These are phyloP conservation scores for Eucalyptus sp. DNA, from an alignment of 345 rosid species.

Conservation along the genomic window DNA sequence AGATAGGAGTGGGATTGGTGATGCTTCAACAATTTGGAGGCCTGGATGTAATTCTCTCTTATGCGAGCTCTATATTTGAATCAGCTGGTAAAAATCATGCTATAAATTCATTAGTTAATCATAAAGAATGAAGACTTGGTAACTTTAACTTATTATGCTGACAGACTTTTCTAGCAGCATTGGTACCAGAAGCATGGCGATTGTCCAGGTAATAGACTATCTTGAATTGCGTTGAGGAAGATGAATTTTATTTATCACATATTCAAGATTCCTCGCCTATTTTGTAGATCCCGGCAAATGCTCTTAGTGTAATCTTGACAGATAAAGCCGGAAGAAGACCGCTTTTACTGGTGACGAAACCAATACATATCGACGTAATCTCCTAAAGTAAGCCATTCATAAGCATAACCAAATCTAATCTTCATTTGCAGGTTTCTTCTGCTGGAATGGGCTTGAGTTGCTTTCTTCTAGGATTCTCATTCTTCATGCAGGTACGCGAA, in stretches of 20 bases:
- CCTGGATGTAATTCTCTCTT: constrained; percentile 17
- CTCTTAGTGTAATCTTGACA: not conserved
- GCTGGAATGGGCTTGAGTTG: not conserved
- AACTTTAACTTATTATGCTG: not conserved
- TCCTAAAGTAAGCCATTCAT: not conserved
- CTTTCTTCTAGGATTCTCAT: not conserved
- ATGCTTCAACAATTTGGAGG: constrained; percentile 33
- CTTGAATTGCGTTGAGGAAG: not conserved
- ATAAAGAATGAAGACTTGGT: not conserved
- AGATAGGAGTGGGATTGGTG: constrained; percentile 53
- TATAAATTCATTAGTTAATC: not conserved
- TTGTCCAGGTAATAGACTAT: not conserved
- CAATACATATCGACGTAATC: not conserved
- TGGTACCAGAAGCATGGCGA: constrained; percentile 1
- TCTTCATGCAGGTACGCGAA: not conserved
- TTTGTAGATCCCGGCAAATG: constrained; percentile 4
- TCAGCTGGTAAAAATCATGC: constrained; percentile 16
- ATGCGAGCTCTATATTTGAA: constrained; percentile 37
- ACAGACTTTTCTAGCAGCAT: not conserved
- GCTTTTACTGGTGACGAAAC: not conserved
- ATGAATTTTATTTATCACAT: not conserved
- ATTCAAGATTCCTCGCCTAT: not conserved
- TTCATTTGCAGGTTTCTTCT: not conserved
- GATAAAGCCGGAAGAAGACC: constrained; percentile 17
- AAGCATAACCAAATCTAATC: not conserved